phyloP scores from a whole-genome alignment of 805 yeast genomes.

The Yamadazyma olivae region DNA sequence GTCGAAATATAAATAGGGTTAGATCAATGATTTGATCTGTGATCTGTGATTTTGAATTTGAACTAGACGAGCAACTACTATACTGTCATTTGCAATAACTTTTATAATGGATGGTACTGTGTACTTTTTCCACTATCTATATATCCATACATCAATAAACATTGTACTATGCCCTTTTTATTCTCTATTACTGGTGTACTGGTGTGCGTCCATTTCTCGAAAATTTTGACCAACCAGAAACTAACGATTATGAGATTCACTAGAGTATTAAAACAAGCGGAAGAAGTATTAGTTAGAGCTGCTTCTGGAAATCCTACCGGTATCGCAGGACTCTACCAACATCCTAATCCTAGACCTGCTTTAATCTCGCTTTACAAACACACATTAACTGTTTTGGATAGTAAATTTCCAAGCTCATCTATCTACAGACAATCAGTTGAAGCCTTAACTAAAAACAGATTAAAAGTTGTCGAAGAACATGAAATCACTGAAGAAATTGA shows the following conservation, averaged over 20 bases:
- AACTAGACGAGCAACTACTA: too few species aligned
- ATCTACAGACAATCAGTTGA: slow-evolving; percentile 75
- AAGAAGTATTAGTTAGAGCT: slow-evolving; percentile 56
- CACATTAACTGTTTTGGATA: slow-evolving; percentile 57
- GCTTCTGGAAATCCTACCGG: slow-evolving; percentile 76
- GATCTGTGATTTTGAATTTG: too few species aligned
- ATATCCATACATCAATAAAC: too few species aligned
- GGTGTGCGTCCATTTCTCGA: neutral
- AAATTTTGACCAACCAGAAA: slow-evolving; percentile 13
- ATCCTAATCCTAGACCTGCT: slow-evolving; percentile 83
- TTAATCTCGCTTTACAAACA: slow-evolving; percentile 66
- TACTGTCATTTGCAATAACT: too few species aligned
- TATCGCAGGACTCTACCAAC: slow-evolving; percentile 70
- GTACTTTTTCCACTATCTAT: too few species aligned
- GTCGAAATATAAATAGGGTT: too few species aligned
- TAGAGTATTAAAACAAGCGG: slow-evolving; percentile 38
- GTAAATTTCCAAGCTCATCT: slow-evolving; percentile 66
- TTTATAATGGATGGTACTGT: too few species aligned
- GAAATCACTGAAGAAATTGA: slow-evolving; percentile 68
- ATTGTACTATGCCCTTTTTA: too few species aligned
- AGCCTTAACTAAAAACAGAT: slow-evolving; percentile 66
- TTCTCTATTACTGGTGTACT: neutral
- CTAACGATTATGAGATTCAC: slow-evolving; percentile 35
- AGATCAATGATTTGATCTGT: too few species aligned
- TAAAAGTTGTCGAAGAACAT: slow-evolving; percentile 59